These are phyloP conservation scores for Cryptococcus hybrid DNA, from an alignment of 1,284 basidiomycete species.

Conservation along the genomic window DNA sequence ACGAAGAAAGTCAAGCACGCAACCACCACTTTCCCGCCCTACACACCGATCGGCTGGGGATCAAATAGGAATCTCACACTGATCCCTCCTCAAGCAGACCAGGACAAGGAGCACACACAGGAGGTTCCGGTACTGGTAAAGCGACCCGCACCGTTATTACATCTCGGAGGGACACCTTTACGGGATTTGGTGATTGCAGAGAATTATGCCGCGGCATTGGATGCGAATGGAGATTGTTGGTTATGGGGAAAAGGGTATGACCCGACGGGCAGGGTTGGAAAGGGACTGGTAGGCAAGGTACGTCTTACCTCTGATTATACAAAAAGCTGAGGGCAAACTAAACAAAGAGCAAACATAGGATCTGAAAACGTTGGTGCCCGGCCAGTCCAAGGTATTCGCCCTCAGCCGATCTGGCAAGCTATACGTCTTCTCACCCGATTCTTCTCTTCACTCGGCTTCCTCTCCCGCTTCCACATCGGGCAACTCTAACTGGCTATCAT, in stretches of 20 bases:
- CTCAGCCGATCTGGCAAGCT: constrained; percentile 67
- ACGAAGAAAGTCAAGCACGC: constrained; percentile 16
- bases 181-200: constrained; percentile 73
- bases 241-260: constrained; percentile 74
- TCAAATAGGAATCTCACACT: constrained; percentile 39
- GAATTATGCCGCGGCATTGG: constrained; percentile 76
- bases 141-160: constrained; percentile 32
- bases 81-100: constrained; percentile 22
- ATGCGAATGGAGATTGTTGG: constrained; percentile 81
- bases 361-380: constrained; percentile 61
- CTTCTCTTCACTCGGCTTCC: constrained; percentile 31
- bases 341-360: constrained; percentile 54
- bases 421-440: constrained; percentile 63
- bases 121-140: constrained; percentile 16
- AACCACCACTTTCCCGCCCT: constrained; percentile 16
- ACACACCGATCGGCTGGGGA: constrained; percentile 44
- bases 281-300: constrained; percentile 67
- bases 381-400: constrained; percentile 62
- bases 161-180: constrained; percentile 55
- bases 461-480: too few relatives aligned
- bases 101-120: background rate
- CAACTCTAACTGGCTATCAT: too few relatives aligned
- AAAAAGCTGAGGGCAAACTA: too few relatives aligned
- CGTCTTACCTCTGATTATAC: constrained; percentile 17
- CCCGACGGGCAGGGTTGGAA: constrained; percentile 49